Conservation (phyloP, 2,329 filamentous ascomycete species). For the Parastagonospora avenae region DNA sequence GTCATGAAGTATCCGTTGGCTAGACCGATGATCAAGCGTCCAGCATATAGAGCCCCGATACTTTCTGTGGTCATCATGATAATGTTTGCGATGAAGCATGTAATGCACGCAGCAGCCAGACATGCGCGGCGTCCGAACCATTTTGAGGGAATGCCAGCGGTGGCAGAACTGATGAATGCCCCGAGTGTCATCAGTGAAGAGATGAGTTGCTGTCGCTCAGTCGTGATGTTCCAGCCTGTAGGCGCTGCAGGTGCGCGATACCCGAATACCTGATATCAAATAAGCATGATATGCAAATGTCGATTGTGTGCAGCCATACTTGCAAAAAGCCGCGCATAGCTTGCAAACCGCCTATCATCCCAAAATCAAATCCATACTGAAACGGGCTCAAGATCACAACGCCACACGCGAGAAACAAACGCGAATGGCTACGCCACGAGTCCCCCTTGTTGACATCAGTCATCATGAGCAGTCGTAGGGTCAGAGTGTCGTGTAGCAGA, state of each 20-base stretch:
- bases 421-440: slow-evolving; percentile 49
- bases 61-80: slow-evolving; percentile 63
- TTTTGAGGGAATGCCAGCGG: slow-evolving; percentile 47
- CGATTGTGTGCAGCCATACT: slow-evolving; percentile 28
- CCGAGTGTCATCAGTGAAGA: slow-evolving; percentile 54
- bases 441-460: slow-evolving; percentile 15
- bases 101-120: slow-evolving; percentile 55
- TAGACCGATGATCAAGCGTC: slow-evolving; percentile 60
- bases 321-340: slow-evolving; percentile 58
- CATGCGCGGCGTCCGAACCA: slow-evolving; percentile 53
- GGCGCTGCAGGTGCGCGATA: slow-evolving; percentile 29
- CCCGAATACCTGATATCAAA: slow-evolving; percentile 32
- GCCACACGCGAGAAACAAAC: slow-evolving; percentile 55
- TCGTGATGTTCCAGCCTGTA: slow-evolving; percentile 51
- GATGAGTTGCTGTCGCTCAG: slow-evolving; percentile 52
- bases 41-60: slow-evolving; percentile 61
- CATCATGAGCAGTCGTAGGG: background rate
- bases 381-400: slow-evolving; percentile 57
- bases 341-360: slow-evolving; percentile 57
- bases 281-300: background rate
- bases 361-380: slow-evolving; percentile 60
- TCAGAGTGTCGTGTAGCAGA: background rate
- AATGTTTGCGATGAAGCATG: slow-evolving; percentile 58
- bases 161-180: slow-evolving; percentile 51
- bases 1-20: slow-evolving; percentile 64